Base-by-base conservation (phyloP, 306 rosid genomes). In the Malus sieversii region DNA sequence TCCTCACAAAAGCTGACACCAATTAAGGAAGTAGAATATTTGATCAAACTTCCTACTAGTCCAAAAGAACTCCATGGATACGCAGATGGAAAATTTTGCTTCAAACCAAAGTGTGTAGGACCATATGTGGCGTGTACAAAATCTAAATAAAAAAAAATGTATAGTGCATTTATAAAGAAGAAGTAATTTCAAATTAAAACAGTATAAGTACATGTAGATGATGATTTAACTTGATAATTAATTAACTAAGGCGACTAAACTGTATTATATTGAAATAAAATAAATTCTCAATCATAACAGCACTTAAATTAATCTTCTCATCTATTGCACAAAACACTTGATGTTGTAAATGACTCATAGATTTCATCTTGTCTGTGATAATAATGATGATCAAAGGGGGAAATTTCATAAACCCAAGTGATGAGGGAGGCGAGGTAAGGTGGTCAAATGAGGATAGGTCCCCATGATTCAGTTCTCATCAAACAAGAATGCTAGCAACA, bases 101-200 rank as follows among this genome's bases (percentile, higher is more conserved):
- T 82, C 33, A 82, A 78, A 75, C 61, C 45, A 65, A 74, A 67
- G 63, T 57, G 45, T 70, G 80, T 51, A 30, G 86, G 82, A 76
- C 25, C 67, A 51, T 46, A 27, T 23, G 6, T 40, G 16, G 44
- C 44, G 29, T 27, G 29, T 10, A 70, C 52, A 20, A 10, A 11
- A 35, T 22, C 32, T 40, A 66, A 10, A 19, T 6, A 4, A 38
- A 67, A 22, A n/a, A 60, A 13, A 61, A 35, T 52, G 45, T 52
- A 19, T 19, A 18, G 20, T 18, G 75, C 40, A 11, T 35, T 51
- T 32, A 8, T 55, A 55, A 48, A 48, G 53, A 46, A 46, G 52
- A 44, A 25, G 8, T 30, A 65, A 3, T 55, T 40, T 38, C 12
- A 23, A 12, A 52, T 16, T 48, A 9, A 9, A 14, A 27, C 10